Percentiles rank a stretch among this genome's conserved stretches.
Evolutionary conservation across 345 rosid genomes (phyloP).

Genomic region (Ceriops zippeliana): DNA sequence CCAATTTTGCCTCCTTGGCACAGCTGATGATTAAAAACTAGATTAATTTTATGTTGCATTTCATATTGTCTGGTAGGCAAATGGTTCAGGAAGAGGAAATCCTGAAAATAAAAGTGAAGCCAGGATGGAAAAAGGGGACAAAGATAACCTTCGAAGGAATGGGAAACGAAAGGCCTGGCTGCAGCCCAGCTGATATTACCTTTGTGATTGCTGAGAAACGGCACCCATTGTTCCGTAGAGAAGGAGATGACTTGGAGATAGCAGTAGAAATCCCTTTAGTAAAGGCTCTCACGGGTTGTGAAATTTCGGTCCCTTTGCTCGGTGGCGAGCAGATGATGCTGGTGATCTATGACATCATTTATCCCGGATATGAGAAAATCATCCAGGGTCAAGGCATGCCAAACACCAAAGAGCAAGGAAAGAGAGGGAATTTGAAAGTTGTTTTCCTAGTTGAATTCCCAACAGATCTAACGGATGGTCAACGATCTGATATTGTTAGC

Average conservation of each 20-base stretch:
- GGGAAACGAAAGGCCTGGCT: slow-evolving; percentile 66
- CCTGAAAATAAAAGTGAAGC: slow-evolving; percentile 62
- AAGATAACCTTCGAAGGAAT: slow-evolving; percentile 77
- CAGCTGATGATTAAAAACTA: too few relatives aligned
- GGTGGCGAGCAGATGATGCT: slow-evolving; percentile 45
- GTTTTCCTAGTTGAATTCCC: slow-evolving; percentile 37
- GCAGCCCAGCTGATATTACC: slow-evolving; percentile 56
- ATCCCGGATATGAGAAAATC: slow-evolving; percentile 51
- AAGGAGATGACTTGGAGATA: slow-evolving; percentile 64
- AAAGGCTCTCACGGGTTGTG: slow-evolving; percentile 62
- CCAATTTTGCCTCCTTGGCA: too few relatives aligned
- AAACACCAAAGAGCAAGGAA: slow-evolving; percentile 38
- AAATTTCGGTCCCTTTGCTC: slow-evolving; percentile 49
- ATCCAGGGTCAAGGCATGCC: slow-evolving; percentile 73
- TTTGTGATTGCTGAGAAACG: slow-evolving; percentile 59
- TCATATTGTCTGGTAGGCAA: slow-evolving; percentile 32
- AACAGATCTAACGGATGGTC: slow-evolving; percentile 42
- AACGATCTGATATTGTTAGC: slow-evolving; percentile 37
- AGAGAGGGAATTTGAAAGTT: slow-evolving; percentile 41
- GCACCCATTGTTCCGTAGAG: slow-evolving; percentile 52
- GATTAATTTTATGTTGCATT: not conserved
- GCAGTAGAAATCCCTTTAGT: slow-evolving; percentile 51
- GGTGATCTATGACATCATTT: slow-evolving; percentile 42
- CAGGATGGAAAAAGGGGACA: slow-evolving; percentile 87
- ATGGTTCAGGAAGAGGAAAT: slow-evolving; percentile 55